Evolutionary conservation across 2,329 filamentous ascomycete genomes (phyloP).

Genomic region (Akanthomyces dipterigenus): DNA sequence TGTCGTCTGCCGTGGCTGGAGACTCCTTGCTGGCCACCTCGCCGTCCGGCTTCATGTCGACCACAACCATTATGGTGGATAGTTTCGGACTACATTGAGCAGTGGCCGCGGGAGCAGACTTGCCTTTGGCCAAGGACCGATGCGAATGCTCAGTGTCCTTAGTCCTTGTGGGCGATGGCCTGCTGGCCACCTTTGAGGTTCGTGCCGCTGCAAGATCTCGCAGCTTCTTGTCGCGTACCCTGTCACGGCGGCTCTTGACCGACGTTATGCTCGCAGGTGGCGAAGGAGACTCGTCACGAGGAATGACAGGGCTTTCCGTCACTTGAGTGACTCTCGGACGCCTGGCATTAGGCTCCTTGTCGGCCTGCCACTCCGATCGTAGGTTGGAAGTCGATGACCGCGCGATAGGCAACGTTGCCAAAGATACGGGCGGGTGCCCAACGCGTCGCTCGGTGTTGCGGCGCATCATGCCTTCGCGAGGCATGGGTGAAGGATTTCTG

Average conservation of each 20-base stretch:
- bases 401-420: background rate
- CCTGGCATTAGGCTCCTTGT: background rate
- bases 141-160: background rate
- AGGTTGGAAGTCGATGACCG: conserved; percentile 7
- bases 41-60: conserved; percentile 24
- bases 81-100: conserved; percentile 21
- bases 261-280: conserved; percentile 17
- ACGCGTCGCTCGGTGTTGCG: conserved; percentile 5
- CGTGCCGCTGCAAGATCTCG: conserved; percentile 32
- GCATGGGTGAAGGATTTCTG: conserved; percentile 10
- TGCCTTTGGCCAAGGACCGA: background rate
- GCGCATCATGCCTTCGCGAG: background rate
- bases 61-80: conserved; percentile 34
- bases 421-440: conserved; percentile 4
- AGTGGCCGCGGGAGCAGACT: conserved; percentile 14
- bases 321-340: conserved; percentile 11
- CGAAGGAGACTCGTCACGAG: conserved; percentile 12
- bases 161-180: background rate
- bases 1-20: background rate
- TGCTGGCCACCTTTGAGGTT: background rate
- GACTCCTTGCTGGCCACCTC: background rate
- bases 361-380: background rate
- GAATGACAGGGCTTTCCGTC: conserved; percentile 17
- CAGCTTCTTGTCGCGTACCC: conserved; percentile 33
- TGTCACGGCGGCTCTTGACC: conserved; percentile 28